These are phyloP conservation scores for Beauveria medogensis DNA, from an alignment of 2,329 filamentous ascomycete species.

Conservation along the genomic window DNA sequence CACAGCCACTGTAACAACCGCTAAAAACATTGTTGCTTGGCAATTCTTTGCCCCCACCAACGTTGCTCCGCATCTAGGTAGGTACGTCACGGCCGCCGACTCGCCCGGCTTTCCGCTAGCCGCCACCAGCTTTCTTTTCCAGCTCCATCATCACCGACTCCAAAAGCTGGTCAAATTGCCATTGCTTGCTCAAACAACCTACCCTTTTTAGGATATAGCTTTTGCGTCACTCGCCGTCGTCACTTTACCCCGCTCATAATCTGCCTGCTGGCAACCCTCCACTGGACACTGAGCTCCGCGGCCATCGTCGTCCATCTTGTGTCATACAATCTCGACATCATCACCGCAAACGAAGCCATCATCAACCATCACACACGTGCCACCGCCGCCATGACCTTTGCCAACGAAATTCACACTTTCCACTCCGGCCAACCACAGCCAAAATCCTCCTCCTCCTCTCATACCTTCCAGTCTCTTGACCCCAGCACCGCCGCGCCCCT, in stretches of 20 bases:
- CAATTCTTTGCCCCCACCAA: background rate
- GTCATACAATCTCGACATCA: background rate
- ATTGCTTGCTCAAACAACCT: background rate
- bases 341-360: slow-evolving; percentile 5
- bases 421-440: slow-evolving; percentile 64
- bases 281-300: background rate
- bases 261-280: background rate
- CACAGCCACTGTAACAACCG: background rate
- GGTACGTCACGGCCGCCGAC: background rate
- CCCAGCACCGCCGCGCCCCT: slow-evolving; percentile 63
- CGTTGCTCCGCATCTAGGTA: background rate
- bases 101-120: background rate
- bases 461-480: slow-evolving; percentile 64
- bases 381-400: slow-evolving; percentile 25
- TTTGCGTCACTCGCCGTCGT: background rate
- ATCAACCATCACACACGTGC: background rate
- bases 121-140: background rate
- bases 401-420: slow-evolving; percentile 52
- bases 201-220: background rate
- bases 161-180: background rate
- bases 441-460: slow-evolving; percentile 44
- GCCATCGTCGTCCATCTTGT: background rate
- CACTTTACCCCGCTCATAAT: background rate
- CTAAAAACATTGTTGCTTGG: too few species aligned
- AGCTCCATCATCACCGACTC: background rate